Percentiles rank a stretch among this genome's conserved stretches.
Conservation (phyloP, 306 rosid species). For the Abrus precatorius region DNA sequence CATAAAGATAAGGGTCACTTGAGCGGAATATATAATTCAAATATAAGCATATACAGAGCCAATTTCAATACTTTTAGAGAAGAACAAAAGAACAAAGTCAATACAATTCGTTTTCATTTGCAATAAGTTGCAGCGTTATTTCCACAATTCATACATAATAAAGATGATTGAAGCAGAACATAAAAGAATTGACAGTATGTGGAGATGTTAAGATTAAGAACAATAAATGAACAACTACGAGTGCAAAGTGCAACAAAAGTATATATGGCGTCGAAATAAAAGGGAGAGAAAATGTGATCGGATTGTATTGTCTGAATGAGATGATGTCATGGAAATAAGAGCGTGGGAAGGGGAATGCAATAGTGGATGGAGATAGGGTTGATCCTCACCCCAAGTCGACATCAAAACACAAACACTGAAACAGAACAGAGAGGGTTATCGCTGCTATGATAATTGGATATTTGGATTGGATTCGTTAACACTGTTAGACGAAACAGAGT, state of each 20-base stretch:
- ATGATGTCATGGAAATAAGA: background rate
- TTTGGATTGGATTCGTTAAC: background rate
- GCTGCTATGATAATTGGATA: background rate
- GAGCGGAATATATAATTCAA: slow-evolving; percentile 3
- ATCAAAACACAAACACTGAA: background rate
- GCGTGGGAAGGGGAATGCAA: slow-evolving; percentile 20
- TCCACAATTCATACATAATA: background rate
- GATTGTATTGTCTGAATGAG: background rate
- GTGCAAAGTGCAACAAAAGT: background rate
- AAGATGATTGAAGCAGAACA: background rate
- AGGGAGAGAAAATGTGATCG: background rate
- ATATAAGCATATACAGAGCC: slow-evolving; percentile 18
- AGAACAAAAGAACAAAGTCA: background rate
- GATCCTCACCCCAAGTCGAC: slow-evolving; percentile 49
- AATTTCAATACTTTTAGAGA: background rate
- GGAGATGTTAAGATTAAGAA: background rate
- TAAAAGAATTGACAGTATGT: background rate
- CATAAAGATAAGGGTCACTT: background rate
- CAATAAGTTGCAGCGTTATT: no score
- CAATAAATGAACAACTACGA: slow-evolving; percentile 2
- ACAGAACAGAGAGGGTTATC: background rate
- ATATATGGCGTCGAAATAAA: no score
- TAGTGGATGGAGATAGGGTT: background rate
- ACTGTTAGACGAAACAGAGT: background rate
- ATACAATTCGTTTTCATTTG: background rate